Evolutionary conservation across 176 grass and related monocot species (phyloP), one percentile per base, ranked within the genome.

Genomic region (Oryza longistaminata): DNA sequence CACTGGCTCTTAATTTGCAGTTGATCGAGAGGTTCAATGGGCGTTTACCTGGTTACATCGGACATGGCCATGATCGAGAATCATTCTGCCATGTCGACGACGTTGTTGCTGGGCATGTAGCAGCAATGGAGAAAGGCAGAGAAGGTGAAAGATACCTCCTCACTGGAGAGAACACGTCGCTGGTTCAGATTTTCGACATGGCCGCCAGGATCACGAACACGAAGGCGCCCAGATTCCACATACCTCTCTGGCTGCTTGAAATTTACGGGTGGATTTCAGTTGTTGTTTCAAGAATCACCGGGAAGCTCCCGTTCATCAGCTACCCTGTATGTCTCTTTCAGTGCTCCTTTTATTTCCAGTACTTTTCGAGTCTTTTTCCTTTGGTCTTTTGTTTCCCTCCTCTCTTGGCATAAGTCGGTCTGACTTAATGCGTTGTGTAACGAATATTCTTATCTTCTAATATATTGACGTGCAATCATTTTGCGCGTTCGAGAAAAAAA

Each of bases 21-120:
- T 70, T 98, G 81, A 94, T 98, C 21, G 96, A 98, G 83, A 92
- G 93, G 70, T 98, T 96, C 67, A 98, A 92, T 83, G 71, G 96
- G 22, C 92, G 93, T n/a, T 66, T 98, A 64, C 96, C 96, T 65
- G 96, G 96, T 66, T 94, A 98, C 86, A 83, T 98, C 25, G 96
- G 93, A 64, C 80, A 85, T 53, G 96, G 91, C 35, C 88, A 90
- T 79, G 91, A 98, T 68, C 87, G 85, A 82, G 73, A 82, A 45
- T 92, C 96, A 21, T 92, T 95, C 80, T 90, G 83, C 76, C 91
- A 98, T 43, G 86, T 98, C 5, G 91, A 98, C 73, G 93, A 95
- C 87, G 89, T 98, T 73, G 96, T 96, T 49, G 86, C 44, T 83
- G 96, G 96, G 19, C 96, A 96, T 43, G 83, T 98, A 65, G 89